These are phyloP conservation scores for Chaetomium olivaceum DNA, from an alignment of 2,329 filamentous ascomycete species.

Conservation along the genomic window DNA sequence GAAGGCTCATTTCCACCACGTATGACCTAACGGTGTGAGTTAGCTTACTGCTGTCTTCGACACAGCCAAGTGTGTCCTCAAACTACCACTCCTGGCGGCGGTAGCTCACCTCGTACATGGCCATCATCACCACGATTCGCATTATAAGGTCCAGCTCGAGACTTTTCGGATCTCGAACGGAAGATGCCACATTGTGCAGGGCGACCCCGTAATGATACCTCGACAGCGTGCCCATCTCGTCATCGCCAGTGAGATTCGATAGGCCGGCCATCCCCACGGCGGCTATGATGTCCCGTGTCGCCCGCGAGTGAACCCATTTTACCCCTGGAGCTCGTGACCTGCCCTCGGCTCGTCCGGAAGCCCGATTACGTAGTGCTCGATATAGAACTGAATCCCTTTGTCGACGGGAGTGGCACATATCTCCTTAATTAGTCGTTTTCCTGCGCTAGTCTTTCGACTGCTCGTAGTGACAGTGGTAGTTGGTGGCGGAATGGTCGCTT, in stretches of 20 bases:
- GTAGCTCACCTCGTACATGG: constrained; percentile 58
- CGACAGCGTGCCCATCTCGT: constrained; percentile 48
- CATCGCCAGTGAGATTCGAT: constrained; percentile 53
- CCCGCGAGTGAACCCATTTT: constrained; percentile 43
- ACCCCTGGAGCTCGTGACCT: constrained; percentile 41
- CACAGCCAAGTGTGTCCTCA: no score
- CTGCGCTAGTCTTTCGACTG: neutral
- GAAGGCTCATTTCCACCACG: constrained; percentile 50
- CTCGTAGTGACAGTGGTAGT: neutral
- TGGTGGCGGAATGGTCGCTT: constrained; percentile 19
- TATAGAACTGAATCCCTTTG: constrained; percentile 52
- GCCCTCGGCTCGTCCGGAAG: constrained; percentile 52
- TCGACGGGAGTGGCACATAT: constrained; percentile 49
- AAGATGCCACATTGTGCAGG: constrained; percentile 48
- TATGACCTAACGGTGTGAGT: constrained; percentile 40
- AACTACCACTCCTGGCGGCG: neutral
- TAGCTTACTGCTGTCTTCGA: neutral
- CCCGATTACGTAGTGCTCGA: constrained; percentile 53
- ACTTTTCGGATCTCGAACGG: constrained; percentile 41
- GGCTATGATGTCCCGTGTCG: constrained; percentile 52
- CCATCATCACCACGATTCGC: constrained; percentile 57
- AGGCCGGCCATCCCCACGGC: constrained; percentile 61
- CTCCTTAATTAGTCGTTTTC: constrained; percentile 34
- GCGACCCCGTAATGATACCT: constrained; percentile 56
- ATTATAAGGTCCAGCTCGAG: constrained; percentile 48